Conservation (phyloP, 495 filamentous ascomycete genomes). For the Talaromyces liani region DNA sequence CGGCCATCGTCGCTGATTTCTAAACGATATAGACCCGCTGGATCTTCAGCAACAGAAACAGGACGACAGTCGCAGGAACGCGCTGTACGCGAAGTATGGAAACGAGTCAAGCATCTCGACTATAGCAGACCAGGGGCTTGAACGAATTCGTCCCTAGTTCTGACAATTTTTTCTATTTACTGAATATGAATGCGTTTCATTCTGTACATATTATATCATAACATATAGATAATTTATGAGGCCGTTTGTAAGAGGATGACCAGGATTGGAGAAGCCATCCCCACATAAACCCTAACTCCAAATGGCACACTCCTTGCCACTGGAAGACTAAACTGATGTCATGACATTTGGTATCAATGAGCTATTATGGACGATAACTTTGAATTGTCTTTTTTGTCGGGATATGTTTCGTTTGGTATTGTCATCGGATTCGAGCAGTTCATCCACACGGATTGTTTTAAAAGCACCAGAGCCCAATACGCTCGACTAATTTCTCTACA, state of each 20-base stretch:
- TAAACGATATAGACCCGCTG: slow-evolving; percentile 45
- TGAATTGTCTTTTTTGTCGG: background rate
- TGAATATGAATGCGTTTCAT: slow-evolving; percentile 8
- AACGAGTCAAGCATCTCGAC: slow-evolving; percentile 50
- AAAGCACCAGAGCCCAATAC: background rate
- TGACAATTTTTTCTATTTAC: background rate
- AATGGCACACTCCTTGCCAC: background rate
- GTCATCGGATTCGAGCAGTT: background rate
- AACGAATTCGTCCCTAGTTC: background rate
- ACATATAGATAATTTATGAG: slow-evolving; percentile 1
- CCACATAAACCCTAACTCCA: background rate
- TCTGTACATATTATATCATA: background rate
- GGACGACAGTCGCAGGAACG: slow-evolving; percentile 57
- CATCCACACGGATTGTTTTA: background rate
- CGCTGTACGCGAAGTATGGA: slow-evolving; percentile 62
- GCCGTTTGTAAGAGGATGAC: background rate
- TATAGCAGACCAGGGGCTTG: slow-evolving; percentile 51
- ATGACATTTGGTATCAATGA: background rate
- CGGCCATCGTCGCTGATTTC: background rate
- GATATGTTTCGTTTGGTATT: background rate
- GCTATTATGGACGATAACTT: background rate
- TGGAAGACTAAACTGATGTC: background rate
- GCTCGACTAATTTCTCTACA: too few relatives aligned
- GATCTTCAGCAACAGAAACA: slow-evolving; percentile 48
- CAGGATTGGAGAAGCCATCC: background rate